phyloP scores from a whole-genome alignment of 352 stramenopile genomes.

The Globisporangium paddicum region DNA sequence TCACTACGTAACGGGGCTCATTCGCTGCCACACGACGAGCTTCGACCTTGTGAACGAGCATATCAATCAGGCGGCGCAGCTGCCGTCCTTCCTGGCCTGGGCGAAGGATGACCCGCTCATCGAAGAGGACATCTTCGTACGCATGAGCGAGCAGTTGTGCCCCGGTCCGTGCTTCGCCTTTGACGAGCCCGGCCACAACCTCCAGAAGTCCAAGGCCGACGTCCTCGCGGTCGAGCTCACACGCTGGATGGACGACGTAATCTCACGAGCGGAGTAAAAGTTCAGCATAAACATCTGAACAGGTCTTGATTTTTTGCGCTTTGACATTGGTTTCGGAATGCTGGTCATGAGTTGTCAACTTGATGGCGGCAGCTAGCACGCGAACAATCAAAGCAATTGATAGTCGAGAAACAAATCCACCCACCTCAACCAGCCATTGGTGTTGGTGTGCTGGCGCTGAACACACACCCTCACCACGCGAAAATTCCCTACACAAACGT shows the following conservation, averaged over 20 bases:
- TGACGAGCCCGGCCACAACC: slow-evolving; percentile 53
- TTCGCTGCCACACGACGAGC: slow-evolving; percentile 38
- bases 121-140: slow-evolving; percentile 42
- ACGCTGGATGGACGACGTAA: slow-evolving; percentile 27
- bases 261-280: background rate
- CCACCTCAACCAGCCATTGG: too few species aligned
- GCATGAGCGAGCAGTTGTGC: slow-evolving; percentile 28
- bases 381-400: too few species aligned
- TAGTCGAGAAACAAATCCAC: too few species aligned
- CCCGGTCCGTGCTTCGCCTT: slow-evolving; percentile 40
- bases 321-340: too few species aligned
- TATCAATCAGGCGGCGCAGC: slow-evolving; percentile 17
- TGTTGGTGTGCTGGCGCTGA: too few species aligned
- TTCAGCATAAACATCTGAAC: too few species aligned
- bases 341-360: too few species aligned
- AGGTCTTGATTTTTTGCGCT: too few species aligned
- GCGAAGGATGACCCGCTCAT: slow-evolving; percentile 56
- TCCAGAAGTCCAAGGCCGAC: slow-evolving; percentile 64
- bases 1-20: slow-evolving; percentile 52
- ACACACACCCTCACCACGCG: too few species aligned
- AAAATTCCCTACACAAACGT: too few species aligned
- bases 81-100: slow-evolving; percentile 54
- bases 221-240: slow-evolving; percentile 35
- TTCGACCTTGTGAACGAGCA: slow-evolving; percentile 33
- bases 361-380: too few species aligned